Percentiles rank a stretch among this genome's conserved stretches.
These are phyloP conservation scores for Paecilomyces variotii DNA, from an alignment of 2,329 filamentous ascomycete genomes.

Conservation along the genomic window DNA sequence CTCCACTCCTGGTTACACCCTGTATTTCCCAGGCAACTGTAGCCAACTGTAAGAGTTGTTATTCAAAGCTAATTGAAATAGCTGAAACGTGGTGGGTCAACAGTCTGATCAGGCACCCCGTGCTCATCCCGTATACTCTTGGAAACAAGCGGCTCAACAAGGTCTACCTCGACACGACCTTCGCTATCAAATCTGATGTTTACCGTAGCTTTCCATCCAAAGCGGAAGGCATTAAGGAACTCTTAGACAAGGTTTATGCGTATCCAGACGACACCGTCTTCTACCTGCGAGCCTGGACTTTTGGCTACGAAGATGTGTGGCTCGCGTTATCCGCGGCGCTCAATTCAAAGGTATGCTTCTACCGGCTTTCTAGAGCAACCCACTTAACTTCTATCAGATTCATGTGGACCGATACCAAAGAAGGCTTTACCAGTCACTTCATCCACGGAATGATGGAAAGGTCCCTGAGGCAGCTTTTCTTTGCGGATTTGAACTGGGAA, in stretches of 20 bases:
- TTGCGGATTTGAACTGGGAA: constrained; percentile 67
- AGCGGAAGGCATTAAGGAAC: constrained; percentile 65
- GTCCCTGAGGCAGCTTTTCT: constrained; percentile 58
- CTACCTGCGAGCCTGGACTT: constrained; percentile 83
- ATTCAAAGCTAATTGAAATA: constrained; percentile 11
- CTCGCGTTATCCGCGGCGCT: constrained; percentile 66
- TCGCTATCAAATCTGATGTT: constrained; percentile 46
- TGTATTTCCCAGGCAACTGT: neutral
- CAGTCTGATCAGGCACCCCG: constrained; percentile 60
- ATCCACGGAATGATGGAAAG: constrained; percentile 31
- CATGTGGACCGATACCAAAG: constrained; percentile 80
- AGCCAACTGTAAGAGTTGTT: neutral
- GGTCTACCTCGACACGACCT: constrained; percentile 86
- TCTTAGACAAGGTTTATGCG: constrained; percentile 57
- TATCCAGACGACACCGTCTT: constrained; percentile 72
- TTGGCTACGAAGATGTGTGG: constrained; percentile 91
- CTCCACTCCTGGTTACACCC: neutral
- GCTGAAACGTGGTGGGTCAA: constrained; percentile 81
- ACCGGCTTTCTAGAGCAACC: neutral
- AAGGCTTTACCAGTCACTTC: constrained; percentile 60
- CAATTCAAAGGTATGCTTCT: constrained; percentile 47
- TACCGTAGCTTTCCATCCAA: constrained; percentile 54
- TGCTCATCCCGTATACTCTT: constrained; percentile 64
- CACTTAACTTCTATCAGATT: constrained; percentile 41
- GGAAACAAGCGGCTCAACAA: constrained; percentile 63